Base-by-base conservation (phyloP, 768 basidiomycete species). In the Dioszegia hungarica region DNA sequence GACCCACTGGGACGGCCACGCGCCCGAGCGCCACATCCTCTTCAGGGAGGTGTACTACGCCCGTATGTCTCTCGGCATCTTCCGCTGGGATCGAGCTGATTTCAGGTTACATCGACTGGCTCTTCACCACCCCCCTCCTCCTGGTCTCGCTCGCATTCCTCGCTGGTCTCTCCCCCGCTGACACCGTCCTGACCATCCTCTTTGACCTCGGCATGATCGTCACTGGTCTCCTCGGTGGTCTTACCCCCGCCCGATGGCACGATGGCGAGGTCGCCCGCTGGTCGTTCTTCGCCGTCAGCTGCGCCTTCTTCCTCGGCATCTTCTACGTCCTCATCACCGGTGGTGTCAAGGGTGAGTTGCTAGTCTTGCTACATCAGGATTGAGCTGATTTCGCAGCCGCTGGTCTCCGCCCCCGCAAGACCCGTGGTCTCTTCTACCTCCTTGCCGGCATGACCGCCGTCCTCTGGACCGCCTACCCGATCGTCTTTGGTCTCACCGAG, bases 381-480 rank as follows among this genome's bases (percentile, higher is more conserved):
- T 12, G 14, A 28, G 37, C 51, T 58, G 56, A 58, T 27, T 17
- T 34, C 14, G 1, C 50, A 70, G 70, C 74, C 40, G 67, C 74
- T 41, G 57, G 55, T 31, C 54, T 68, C 22, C 64, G 73, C 49
- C 60, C 64, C 28, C 56, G 64, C 24, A 72, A 57, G 57, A 72
- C 70, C 5, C 54, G 59, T 40, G 70, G 70, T 31, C 53, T 72
- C 14, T 72, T 64, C 63, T 56, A 46, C 56, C 67, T 72, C 34
- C 55, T 72, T 33, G 25, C 59, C 2, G 60, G 31, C 29, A 66
- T 66, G 64, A 72, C 70, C 28, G 60, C 66, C 39, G 67, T 62
- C 25, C 64, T 75, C 41, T 75, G 74, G 74, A 61, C 62, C 5
- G 74, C 62, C 48, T 75, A 75, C 64, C 72, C 72, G 2, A 67